phyloP scores from a whole-genome alignment of 1,284 basidiomycete species.

The Spongispora temasekensis region DNA sequence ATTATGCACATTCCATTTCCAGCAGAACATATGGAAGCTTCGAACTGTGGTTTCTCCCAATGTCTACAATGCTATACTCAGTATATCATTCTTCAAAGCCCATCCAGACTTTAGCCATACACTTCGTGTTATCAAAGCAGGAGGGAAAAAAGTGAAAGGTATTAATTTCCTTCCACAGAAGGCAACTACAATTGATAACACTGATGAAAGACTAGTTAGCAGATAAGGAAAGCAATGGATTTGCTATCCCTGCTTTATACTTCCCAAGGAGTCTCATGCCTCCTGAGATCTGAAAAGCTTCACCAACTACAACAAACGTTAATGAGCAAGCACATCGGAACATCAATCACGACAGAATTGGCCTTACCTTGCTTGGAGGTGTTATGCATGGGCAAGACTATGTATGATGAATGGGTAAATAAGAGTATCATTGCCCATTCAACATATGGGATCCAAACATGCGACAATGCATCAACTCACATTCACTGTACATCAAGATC shows the following conservation, averaged over 20 bases:
- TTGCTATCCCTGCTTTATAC: constrained; percentile 5
- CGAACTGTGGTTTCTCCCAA: not conserved
- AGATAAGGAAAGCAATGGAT: not conserved
- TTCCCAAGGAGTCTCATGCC: constrained; percentile 4
- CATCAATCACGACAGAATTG: constrained; percentile 3
- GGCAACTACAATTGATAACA: not conserved
- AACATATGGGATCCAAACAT: constrained; percentile 1
- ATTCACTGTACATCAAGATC: not conserved
- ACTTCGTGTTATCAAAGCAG: not conserved
- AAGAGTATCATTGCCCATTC: not conserved
- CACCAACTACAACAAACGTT: constrained; percentile 6
- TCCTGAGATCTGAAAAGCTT: constrained; percentile 1
- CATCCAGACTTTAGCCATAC: constrained; percentile 1
- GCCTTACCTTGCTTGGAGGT: constrained; percentile 4
- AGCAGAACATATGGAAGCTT: not conserved
- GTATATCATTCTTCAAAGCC: constrained; percentile 1
- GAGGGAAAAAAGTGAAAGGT: not conserved
- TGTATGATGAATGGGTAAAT: constrained; percentile 1
- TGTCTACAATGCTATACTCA: constrained; percentile 3
- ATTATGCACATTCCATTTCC: constrained; percentile 3
- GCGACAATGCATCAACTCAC: not conserved
- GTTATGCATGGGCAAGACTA: constrained; percentile 6
- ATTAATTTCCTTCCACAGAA: not conserved
- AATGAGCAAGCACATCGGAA: constrained; percentile 9
- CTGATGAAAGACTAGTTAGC: not conserved